phyloP scores from a whole-genome alignment of 2,329 filamentous ascomycete species.

The Neurospora sp. region DNA sequence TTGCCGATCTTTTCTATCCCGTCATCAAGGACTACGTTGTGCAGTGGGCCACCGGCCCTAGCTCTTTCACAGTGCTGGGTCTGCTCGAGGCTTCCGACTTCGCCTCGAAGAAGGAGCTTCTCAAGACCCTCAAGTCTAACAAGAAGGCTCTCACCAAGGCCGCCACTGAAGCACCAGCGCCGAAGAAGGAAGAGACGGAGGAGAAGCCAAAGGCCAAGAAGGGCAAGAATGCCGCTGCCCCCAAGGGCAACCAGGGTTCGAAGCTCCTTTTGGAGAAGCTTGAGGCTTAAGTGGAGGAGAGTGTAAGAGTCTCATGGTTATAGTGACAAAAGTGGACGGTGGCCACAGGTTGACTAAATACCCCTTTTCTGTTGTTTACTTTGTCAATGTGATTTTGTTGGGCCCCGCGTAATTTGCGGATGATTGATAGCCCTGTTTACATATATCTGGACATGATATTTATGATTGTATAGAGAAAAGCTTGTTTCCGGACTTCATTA shows the following conservation, averaged over 20 bases:
- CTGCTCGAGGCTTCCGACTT: constrained; percentile 70
- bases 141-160: constrained; percentile 62
- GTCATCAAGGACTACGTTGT: constrained; percentile 66
- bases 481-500: neutral
- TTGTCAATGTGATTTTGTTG: neutral
- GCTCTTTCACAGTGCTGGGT: constrained; percentile 77
- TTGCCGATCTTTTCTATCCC: constrained; percentile 72
- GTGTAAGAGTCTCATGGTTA: neutral
- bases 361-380: neutral
- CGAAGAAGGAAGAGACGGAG: constrained; percentile 37
- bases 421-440: neutral
- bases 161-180: constrained; percentile 43
- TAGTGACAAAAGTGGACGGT: neutral
- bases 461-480: neutral
- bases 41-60: constrained; percentile 76
- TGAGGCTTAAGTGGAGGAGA: constrained; percentile 16
- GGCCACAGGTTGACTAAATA: neutral
- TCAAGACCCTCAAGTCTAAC: constrained; percentile 61
- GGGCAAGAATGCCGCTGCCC: constrained; percentile 28
- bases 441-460: neutral
- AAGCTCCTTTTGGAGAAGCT: constrained; percentile 51
- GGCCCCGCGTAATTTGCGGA: neutral
- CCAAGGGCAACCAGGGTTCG: constrained; percentile 50
- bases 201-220: constrained; percentile 35
- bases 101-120: constrained; percentile 52